Base-by-base conservation (phyloP, 108 stramenopile genomes). In the Phaeodactylum tricornutum region DNA sequence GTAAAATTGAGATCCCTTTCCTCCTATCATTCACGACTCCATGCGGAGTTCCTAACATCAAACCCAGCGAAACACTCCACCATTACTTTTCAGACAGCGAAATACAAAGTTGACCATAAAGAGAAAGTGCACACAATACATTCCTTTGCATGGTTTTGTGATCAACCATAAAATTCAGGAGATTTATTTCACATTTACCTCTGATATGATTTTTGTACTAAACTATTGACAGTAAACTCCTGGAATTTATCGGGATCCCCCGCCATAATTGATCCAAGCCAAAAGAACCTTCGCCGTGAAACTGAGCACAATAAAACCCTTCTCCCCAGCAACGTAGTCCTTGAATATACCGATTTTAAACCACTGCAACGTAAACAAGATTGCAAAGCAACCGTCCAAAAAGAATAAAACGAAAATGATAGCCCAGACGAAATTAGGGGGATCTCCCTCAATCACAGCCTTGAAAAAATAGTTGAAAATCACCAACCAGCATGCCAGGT, bases 321-420 rank as follows among this genome's bases (percentile, higher is more conserved):
- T 44, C 45, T 55, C 54, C 5, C 54, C 54, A 15, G 9, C 21
- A 11, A 45, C 43, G 43, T 55, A 55, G 43, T 42, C 33, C 6
- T 41, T 20, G 39, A 41, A 41, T 20, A 41, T 20, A 14, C 4
- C 39, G 49, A 4, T 23, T 28, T 28, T 5, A 14, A 12, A 23
- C 54, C 54, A 55, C 28, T 55, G 54, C 25, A 44, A 45, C 9
- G 19, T 14, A 26, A 55, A 55, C 24, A 55, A 16, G n/a, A 55
- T 15, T 2, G 54, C 54, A 55, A 55, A 55, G 16, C 43, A 44
- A 20, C 12, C 14, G 24, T 55, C 43, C 26, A 55, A 43, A 7
- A 44, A 2, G 26, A 55, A 55, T 15, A 43, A 36, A 31, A 55
- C 31, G 43, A 55, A 29, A 16, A 55, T 43, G 31, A 55, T 55